Evolutionary conservation across 257 asterid genomes (phyloP), one percentile per base, ranked within the genome.

Genomic region (Rauvolfia tetraphylla): DNA sequence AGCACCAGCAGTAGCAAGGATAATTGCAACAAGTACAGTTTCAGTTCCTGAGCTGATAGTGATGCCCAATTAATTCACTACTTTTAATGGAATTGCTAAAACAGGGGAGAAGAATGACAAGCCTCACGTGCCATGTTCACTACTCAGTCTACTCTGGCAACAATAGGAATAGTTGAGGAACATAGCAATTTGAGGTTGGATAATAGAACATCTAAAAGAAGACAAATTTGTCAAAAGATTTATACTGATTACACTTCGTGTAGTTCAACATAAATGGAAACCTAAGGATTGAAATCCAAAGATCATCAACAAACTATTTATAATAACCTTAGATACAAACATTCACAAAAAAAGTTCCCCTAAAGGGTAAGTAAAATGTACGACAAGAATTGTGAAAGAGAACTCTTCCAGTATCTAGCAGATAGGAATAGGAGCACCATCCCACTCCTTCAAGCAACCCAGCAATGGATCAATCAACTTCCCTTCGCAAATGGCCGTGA

Each of bases 361-460:
- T 2, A 61, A 27, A 61, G 38, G 1, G 6, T 2, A 36, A 17
- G 4, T 62, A 31, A 31, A 42, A 68, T 77, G 75, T 29, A 23
- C 8, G 71, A 54, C 6, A 49, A 1, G 14, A 42, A 56, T n/a
- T 33, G 18, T 42, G 46, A 54, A n/a, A 41, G 20, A 53, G 23
- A 71, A 14, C n/a, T n/a, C n/a, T n/a, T n/a, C n/a, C n/a, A n/a
- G n/a, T 54, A 42, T 44, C 71, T 75, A 79, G 76, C 76, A 79
- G 31, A 79, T 72, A 2, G 84, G 76, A 65, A 72, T 66, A 13
- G 84, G 84, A 68, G 78, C 36, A 44, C 84, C 84, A 73, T 81
- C 63, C 84, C 84, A 81, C 4, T 36, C 81, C 58, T 77, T 81
- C 79, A 81, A 73, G 46, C 84, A 81, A 41, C 77, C 84, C 76